Evolutionary conservation across 768 basidiomycete genomes (phyloP).

Genomic region (Lentinula sp.): DNA sequence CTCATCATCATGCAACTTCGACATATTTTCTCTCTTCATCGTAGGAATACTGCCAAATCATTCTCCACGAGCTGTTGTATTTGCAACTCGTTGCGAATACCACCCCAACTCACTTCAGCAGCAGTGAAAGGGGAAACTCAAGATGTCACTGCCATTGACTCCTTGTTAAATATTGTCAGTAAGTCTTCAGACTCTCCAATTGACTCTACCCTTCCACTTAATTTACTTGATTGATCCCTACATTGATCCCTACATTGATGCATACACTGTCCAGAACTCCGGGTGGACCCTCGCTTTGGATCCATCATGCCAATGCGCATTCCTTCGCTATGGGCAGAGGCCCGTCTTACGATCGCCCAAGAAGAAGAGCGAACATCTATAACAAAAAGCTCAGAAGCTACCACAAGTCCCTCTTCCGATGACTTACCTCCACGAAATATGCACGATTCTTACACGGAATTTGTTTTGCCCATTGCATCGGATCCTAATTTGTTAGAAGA

Average conservation of each 20-base stretch:
- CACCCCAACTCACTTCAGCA: slow-evolving; percentile 13
- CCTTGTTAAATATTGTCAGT: slow-evolving; percentile 51
- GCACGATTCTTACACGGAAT: slow-evolving; percentile 68
- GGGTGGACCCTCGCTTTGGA: slow-evolving; percentile 22
- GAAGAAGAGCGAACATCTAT: slow-evolving; percentile 4
- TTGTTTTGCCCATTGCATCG: slow-evolving; percentile 58
- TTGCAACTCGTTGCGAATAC: background rate
- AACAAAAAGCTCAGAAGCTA: slow-evolving; percentile 6
- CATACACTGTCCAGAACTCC: background rate
- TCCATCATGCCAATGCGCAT: slow-evolving; percentile 48
- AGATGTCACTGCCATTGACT: slow-evolving; percentile 54
- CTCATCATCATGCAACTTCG: background rate
- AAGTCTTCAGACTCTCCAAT: slow-evolving; percentile 21
- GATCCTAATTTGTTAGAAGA: slow-evolving; percentile 54
- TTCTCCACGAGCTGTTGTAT: background rate
- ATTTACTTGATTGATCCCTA: background rate
- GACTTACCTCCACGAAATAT: slow-evolving; percentile 45
- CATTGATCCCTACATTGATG: background rate
- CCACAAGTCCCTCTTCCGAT: slow-evolving; percentile 10
- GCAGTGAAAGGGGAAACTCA: slow-evolving; percentile 41
- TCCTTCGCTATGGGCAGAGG: slow-evolving; percentile 52
- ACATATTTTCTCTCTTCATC: background rate
- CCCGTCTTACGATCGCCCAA: slow-evolving; percentile 32
- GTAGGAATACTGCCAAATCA: background rate
- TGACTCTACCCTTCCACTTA: background rate